These are phyloP conservation scores for Tylopilus orsonianus DNA, from an alignment of 1,284 basidiomycete genomes.

Conservation along the genomic window DNA sequence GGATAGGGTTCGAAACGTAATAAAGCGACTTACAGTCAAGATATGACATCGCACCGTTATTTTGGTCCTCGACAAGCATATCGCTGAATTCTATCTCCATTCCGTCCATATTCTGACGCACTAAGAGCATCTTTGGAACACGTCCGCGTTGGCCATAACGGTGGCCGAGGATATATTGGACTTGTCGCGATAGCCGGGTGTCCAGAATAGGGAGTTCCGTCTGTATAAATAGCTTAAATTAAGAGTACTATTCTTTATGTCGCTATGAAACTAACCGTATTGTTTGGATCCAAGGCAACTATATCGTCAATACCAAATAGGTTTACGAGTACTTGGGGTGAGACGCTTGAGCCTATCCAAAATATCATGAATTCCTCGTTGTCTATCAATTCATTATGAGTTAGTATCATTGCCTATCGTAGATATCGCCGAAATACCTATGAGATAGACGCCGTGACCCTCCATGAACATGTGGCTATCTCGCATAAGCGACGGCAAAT, in stretches of 20 bases:
- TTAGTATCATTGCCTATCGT: conserved; percentile 18
- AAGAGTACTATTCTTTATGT: conserved; percentile 3
- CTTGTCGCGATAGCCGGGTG: conserved; percentile 80
- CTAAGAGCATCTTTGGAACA: conserved; percentile 71
- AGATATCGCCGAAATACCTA: conserved; percentile 54
- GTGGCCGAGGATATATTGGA: conserved; percentile 79
- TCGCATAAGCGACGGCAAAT: conserved; percentile 81
- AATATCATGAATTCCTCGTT: conserved; percentile 91
- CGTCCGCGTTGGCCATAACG: conserved; percentile 66
- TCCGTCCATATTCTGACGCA: conserved; percentile 92
- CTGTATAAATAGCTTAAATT: conserved; percentile 41
- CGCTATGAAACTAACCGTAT: conserved; percentile 52
- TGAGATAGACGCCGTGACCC: conserved; percentile 86
- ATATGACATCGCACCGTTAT: conserved; percentile 92
- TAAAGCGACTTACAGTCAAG: conserved; percentile 67
- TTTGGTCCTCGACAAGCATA: conserved; percentile 95
- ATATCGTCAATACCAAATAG: conserved; percentile 86
- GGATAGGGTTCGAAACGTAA: neutral
- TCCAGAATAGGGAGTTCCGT: conserved; percentile 72
- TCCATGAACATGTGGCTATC: conserved; percentile 89
- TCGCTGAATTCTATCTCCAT: conserved; percentile 96
- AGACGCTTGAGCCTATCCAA: conserved; percentile 87
- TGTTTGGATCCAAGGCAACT: conserved; percentile 68
- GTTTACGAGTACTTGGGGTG: conserved; percentile 81
- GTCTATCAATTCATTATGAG: conserved; percentile 49